Evolutionary conservation across 179 eudicot genomes (phyloP), one percentile per base, ranked within the genome.

Genomic region (Camellia oleifera): DNA sequence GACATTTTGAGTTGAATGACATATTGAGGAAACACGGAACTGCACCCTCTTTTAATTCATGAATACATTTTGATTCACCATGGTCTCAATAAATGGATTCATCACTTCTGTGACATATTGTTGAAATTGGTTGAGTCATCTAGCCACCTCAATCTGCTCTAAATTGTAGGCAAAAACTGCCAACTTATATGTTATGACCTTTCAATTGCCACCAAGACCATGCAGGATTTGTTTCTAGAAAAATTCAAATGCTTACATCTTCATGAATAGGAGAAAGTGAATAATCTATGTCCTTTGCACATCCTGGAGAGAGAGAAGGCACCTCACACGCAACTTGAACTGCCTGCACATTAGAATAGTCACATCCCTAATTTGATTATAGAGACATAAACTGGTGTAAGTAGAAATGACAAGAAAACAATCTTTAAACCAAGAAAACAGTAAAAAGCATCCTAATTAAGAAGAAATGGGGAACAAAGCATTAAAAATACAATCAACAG

Each of bases 231-330:
- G 11, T 48, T 14, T 23, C 45, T 48, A 17, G 7, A 42, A 77
- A 50, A 50, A 63, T 26, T 52, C 8, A 58, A 65, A 69, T 42
- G 57, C 83, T 79, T 85, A 87, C 88, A 65, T 83, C 83, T 71
- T 84, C 86, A 56, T 77, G 86, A 60, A 84, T 77, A 62, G 87
- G 82, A 72, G 83, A 74, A 69, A 78, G 74, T 54, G 79, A 81
- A 56, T 86, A 69, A 67, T 70, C 75, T 63, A 82, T 65, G 52
- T 71, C 85, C 78, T 64, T 77, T 20, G 76, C 32, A 15, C 40
- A 42, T 53, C 75, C 75, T 7, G 70, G 42, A 69, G 68, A 52
- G 32, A 74, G 11, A 61, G 72, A 82, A 70, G 62, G 84, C 64
- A 81, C 72, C 52, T 70, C 72, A 12, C 57, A 18, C 15, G 10